Base-by-base conservation (phyloP, 805 yeast genomes). In the Kuraishia piskuri region DNA sequence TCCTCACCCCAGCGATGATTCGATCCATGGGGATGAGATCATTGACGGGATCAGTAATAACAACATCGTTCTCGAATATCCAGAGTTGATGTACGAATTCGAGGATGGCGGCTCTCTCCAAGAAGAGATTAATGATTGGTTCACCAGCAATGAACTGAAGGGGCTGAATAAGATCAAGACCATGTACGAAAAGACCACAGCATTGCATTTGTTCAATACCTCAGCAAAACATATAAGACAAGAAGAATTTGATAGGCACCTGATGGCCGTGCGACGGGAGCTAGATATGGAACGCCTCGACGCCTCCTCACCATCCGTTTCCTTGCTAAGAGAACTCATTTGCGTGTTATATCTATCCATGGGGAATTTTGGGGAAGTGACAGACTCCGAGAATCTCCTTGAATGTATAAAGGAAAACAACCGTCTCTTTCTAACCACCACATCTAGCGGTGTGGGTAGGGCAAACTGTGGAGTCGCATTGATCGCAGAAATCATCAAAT, bases 61-160 rank as follows among this genome's bases (percentile, higher is more conserved):
- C 51, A 66, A 68, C 52, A 61, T 69, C 26, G 63, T 69, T 8
- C 51, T 69, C 21, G 70, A 66, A 50, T 63, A 63, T 52, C 80
- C 83, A 0, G 71, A 69, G 24, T 62, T 82, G 5, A 66, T 72
- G 5, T 83, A 77, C 66, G 61, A 66, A 2, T 72, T 70, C 54
- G 49, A 62, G 3, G 80, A 77, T 50, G 59, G 62, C 1, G 67
- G 70, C 12, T 54, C 61, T 1, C 62, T 79, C 19, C 55, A 56
- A 14, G 63, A 64, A 1, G 86, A 82, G 56, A 50, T 68, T 17
- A 63, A 64, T 50, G 75, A 72, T 49, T 72, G 76, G 76, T 72
- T 72, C 52, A 60, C 63, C 23, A 56, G 47, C 46, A 58, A 57
- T 24, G 75, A 72, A 50, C 54, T 72, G 24, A 58, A 56, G 36